phyloP scores from a whole-genome alignment of 1,284 basidiomycete genomes.

The Inonotus obliquus region DNA sequence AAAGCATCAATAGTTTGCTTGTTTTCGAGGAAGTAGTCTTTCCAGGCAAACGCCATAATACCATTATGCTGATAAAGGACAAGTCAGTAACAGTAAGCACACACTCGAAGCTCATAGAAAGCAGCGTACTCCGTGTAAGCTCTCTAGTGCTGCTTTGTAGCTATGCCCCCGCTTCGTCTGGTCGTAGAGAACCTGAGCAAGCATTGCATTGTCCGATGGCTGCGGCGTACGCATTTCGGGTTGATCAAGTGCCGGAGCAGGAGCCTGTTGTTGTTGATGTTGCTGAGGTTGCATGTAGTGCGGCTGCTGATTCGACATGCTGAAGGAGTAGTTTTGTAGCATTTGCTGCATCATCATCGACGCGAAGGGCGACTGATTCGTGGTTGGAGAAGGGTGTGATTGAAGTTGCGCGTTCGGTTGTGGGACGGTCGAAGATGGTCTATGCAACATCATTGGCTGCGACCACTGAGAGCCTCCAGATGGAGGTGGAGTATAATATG shows the following conservation, averaged over 20 bases:
- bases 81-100: constrained; percentile 21
- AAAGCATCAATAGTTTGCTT: constrained; percentile 50
- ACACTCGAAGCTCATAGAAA: constrained; percentile 6
- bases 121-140: constrained; percentile 38
- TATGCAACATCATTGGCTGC: neutral
- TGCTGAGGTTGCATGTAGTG: neutral
- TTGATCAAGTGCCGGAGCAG: neutral
- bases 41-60: constrained; percentile 52
- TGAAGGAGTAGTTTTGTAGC: constrained; percentile 9
- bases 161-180: constrained; percentile 12
- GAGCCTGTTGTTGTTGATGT: neutral
- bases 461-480: neutral
- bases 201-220: constrained; percentile 8
- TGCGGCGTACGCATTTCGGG: constrained; percentile 5
- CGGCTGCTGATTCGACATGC: neutral
- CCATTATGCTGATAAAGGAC: constrained; percentile 35
- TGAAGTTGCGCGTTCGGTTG: neutral
- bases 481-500: neutral
- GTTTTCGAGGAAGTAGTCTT: constrained; percentile 69
- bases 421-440: neutral
- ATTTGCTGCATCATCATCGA: constrained; percentile 18
- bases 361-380: constrained; percentile 5
- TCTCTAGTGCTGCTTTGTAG: constrained; percentile 31
- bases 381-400: neutral
- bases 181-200: constrained; percentile 17